Percentiles rank a stretch among this genome's conserved stretches.
Conservation (phyloP, 2,329 filamentous ascomycete genomes). For the Paramyrothecium roridum region DNA sequence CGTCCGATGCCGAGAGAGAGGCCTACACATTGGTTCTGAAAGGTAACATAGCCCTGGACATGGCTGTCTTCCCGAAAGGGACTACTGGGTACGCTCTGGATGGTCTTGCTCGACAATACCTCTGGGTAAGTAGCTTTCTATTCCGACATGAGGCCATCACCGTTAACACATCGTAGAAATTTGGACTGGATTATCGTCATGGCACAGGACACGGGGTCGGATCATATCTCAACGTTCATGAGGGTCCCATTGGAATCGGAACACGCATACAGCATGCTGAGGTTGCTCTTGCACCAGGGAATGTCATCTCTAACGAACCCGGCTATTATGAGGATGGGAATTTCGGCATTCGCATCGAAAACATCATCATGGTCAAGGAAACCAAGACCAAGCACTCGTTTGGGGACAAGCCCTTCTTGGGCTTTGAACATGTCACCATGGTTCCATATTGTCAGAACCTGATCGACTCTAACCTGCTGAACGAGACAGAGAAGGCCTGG, state of each 20-base stretch:
- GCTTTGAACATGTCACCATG: slow-evolving; percentile 97
- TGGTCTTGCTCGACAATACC: slow-evolving; percentile 79
- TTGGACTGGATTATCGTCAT: slow-evolving; percentile 92
- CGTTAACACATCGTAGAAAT: slow-evolving; percentile 24
- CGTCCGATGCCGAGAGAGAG: slow-evolving; percentile 78
- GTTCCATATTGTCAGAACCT: slow-evolving; percentile 89
- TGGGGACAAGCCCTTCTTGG: slow-evolving; percentile 89
- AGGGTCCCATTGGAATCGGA: slow-evolving; percentile 94
- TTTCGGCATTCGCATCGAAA: slow-evolving; percentile 95
- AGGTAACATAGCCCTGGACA: slow-evolving; percentile 85
- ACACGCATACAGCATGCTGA: slow-evolving; percentile 89
- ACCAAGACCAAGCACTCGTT: slow-evolving; percentile 85
- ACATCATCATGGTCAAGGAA: slow-evolving; percentile 87
- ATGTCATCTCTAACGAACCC: slow-evolving; percentile 93
- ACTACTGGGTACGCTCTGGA: slow-evolving; percentile 93
- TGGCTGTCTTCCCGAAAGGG: slow-evolving; percentile 87
- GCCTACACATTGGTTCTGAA: slow-evolving; percentile 94
- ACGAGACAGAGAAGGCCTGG: slow-evolving; percentile 74
- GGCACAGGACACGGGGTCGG: slow-evolving; percentile 96
- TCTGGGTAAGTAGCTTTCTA: slow-evolving; percentile 64
- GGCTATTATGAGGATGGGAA: slow-evolving; percentile 95
- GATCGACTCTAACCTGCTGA: slow-evolving; percentile 73
- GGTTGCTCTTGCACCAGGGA: slow-evolving; percentile 83
- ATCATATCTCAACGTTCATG: slow-evolving; percentile 93
- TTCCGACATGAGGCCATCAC: not conserved